Conservation (phyloP, 805 yeast species). For the Ogataea thermomethanolica region DNA sequence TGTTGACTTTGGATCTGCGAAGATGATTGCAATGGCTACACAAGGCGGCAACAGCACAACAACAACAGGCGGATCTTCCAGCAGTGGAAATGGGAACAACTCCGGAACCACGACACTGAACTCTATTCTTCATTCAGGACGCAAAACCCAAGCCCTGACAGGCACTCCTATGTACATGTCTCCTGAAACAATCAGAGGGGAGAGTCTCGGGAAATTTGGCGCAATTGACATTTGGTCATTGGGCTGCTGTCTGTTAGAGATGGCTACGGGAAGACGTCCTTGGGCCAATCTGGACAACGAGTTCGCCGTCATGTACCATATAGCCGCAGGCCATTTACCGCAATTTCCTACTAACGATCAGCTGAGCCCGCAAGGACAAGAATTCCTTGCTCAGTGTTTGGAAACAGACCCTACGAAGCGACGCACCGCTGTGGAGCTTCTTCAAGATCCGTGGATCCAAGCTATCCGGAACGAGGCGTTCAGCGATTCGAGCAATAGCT, state of each 20-base stretch:
- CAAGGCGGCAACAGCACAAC: conserved; percentile 9
- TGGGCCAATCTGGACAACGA: conserved; percentile 97
- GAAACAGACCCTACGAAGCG: conserved; percentile 80
- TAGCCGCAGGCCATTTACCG: conserved; percentile 92
- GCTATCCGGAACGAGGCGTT: conserved; percentile 69
- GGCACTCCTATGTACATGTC: conserved; percentile 99
- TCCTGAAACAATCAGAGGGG: conserved; percentile 91
- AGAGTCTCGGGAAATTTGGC: conserved; percentile 55
- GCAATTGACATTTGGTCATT: conserved; percentile 91
- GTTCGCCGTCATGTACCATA: conserved; percentile 98
- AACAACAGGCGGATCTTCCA: conserved; percentile 1
- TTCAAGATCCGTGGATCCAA: conserved; percentile 87
- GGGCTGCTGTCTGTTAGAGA: conserved; percentile 93
- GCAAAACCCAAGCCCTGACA: conserved; percentile 45
- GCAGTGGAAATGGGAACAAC: conserved; percentile 8
- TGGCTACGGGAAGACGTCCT: conserved; percentile 95
- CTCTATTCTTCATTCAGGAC: conserved; percentile 21
- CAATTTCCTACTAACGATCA: conserved; percentile 78
- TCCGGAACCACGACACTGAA: conserved; percentile 16
- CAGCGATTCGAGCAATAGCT: conserved; percentile 37
- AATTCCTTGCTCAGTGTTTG: conserved; percentile 70
- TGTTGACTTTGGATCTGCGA: conserved; percentile 98
- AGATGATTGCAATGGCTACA: conserved; percentile 70
- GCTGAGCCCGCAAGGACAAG: conserved; percentile 67
- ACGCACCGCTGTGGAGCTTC: conserved; percentile 77